Percentiles rank a stretch among this genome's conserved stretches.
Conservation (phyloP, 352 stramenopile species). For the Pythium vanterpoolii region DNA sequence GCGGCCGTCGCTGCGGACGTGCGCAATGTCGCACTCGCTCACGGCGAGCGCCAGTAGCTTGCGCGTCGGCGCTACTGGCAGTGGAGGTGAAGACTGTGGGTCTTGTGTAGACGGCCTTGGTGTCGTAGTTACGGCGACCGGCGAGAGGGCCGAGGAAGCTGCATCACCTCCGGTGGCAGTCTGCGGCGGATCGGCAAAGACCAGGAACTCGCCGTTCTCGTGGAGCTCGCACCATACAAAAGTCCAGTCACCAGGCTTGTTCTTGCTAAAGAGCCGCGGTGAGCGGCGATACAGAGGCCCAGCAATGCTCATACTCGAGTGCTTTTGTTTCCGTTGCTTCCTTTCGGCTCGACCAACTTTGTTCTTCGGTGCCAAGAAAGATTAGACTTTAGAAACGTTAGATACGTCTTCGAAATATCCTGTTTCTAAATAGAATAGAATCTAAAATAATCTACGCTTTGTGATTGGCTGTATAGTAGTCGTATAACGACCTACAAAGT, state of each 20-base stretch:
- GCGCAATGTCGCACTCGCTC: conserved; percentile 66
- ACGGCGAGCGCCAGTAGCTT: conserved; percentile 57
- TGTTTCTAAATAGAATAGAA: not conserved
- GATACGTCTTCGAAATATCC: conserved; percentile 13
- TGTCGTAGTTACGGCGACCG: not conserved
- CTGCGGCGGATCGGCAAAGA: conserved; percentile 51
- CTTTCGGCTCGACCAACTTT: not conserved
- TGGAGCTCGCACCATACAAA: conserved; percentile 79
- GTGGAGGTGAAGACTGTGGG: not conserved
- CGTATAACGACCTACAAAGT: not conserved
- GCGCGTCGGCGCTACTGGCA: conserved; percentile 26
- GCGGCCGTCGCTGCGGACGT: conserved; percentile 77
- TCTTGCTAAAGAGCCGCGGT: conserved; percentile 66
- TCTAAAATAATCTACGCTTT: not conserved
- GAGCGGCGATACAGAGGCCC: conserved; percentile 69
- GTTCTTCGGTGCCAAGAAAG: not conserved
- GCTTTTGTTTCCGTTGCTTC: not conserved
- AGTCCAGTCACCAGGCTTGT: conserved; percentile 72
- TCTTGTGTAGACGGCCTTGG: not conserved
- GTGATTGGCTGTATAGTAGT: conserved; percentile 1
- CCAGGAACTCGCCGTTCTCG: conserved; percentile 58
- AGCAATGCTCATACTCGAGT: conserved; percentile 47
- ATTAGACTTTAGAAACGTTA: conserved; percentile 15
- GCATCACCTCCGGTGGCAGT: not conserved
- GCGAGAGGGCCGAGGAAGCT: not conserved